Base-by-base conservation (phyloP, 768 basidiomycete genomes). In the Phylloporus arenicola region DNA sequence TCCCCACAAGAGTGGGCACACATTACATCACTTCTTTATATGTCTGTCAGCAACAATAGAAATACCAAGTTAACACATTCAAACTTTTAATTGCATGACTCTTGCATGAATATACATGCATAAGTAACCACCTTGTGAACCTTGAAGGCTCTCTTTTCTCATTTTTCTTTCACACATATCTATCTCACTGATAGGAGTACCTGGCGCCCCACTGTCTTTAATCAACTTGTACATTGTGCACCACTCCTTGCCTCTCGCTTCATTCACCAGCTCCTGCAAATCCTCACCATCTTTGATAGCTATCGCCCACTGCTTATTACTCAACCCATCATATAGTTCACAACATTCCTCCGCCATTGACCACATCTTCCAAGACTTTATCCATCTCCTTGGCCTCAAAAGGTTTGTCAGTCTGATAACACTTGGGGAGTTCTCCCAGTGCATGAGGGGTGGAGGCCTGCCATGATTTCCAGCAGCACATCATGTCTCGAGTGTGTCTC, bases 261-360 rank as follows among this genome's bases (percentile, higher is more conserved):
- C 79, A 55, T 88, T 86, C 9, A 79, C 74, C 31, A 89, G 70
- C 66, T 88, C 86, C 55, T 86, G 78, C 34, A 89, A 61, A 60
- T 90, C 88, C 64, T 89, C 86, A 22, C 87, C 88, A 9, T 89
- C 87, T 63, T 90, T 86, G 41, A 89, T 70, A 45, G 88, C 86
- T 78, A 88, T 78, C 29, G 91, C 82, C 87, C 92, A 96, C 57
- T 93, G 86, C 62, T 96, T 94, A 57, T 98, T 95, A 47, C 83
- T 86, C 49, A 98, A 75, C 13, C 93, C 93, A 63, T 97, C 95
- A 51, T 87, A 63, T 98, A 98, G 63, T 82, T 86, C 54, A 98
- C 91, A 39, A 86, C 77, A 50, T 83, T 89, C 56, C 92, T 79
- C 52, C 82, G 79, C 57, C 93, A 79, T 64, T 89, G 85, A 30